These are phyloP conservation scores for Populus tomentosa DNA, from an alignment of 441 rosid genomes.

Conservation along the genomic window DNA sequence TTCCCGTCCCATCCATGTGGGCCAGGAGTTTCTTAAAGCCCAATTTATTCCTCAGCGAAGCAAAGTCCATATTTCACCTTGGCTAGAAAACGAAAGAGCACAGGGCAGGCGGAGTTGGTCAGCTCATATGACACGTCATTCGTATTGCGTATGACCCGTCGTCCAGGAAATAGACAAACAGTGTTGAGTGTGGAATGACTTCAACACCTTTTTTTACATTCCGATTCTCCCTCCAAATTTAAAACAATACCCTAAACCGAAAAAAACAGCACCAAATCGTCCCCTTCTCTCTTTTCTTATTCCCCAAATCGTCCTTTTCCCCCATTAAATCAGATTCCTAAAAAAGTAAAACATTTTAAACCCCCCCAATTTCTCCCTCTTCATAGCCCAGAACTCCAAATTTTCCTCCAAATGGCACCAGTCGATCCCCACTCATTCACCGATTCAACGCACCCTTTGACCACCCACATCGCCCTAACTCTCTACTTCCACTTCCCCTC, in stretches of 20 bases:
- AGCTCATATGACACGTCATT: background rate
- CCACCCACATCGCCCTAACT: conserved; percentile 62
- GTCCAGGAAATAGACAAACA: background rate
- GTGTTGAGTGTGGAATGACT: background rate
- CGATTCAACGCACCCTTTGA: conserved; percentile 59
- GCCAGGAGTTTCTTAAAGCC: background rate
- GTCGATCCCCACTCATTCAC: conserved; percentile 87
- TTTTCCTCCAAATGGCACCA: conserved; percentile 44
- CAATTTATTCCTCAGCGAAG: background rate
- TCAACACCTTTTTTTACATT: background rate
- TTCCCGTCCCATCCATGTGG: background rate
- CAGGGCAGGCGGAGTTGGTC: background rate
- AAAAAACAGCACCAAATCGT: background rate
- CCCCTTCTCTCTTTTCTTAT: background rate
- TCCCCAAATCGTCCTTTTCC: background rate
- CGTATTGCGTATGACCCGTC: background rate
- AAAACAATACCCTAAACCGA: background rate
- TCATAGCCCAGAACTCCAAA: background rate
- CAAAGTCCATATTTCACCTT: background rate
- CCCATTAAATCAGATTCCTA: background rate
- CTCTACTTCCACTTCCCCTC: conserved; percentile 76
- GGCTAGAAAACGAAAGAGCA: background rate
- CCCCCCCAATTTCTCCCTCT: background rate
- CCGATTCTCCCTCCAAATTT: conserved; percentile 22
- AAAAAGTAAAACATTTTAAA: background rate